Conservation (phyloP, 2,329 filamentous ascomycete species). For the Aschersonia sp. region DNA sequence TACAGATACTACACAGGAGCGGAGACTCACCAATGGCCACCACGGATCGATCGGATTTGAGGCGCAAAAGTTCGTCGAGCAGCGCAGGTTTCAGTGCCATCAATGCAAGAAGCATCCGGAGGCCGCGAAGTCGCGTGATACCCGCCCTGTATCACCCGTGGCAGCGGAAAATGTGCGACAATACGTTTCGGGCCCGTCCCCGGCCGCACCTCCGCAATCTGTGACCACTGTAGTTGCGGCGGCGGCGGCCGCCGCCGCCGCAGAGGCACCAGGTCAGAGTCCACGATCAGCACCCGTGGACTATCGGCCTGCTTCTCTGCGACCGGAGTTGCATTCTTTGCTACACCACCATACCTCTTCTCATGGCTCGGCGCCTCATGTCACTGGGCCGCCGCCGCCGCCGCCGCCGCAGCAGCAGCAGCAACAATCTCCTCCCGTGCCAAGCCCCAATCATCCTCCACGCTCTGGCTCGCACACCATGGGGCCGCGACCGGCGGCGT, state of each 20-base stretch:
- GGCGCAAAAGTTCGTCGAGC: conserved; percentile 42
- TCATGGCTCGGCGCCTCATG: background rate
- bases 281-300: conserved; percentile 10
- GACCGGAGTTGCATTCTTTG: conserved; percentile 7
- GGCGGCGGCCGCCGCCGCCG: conserved; percentile 4
- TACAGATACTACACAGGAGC: conserved; percentile 36
- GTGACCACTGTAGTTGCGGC: conserved; percentile 1
- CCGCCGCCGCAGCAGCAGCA: conserved; percentile 8
- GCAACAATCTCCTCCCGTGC: background rate
- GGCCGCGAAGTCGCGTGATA: conserved; percentile 19
- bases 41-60: conserved; percentile 36
- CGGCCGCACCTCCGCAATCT: conserved; percentile 2
- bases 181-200: conserved; percentile 5
- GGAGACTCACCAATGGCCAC: conserved; percentile 35
- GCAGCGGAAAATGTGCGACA: conserved; percentile 8
- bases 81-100: conserved; percentile 57
- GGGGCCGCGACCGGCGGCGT: conserved; percentile 12
- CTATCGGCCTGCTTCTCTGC: conserved; percentile 11
- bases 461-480: conserved; percentile 9
- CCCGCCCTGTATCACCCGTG: conserved; percentile 8
- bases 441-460: background rate
- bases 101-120: conserved; percentile 49
- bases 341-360: conserved; percentile 5
- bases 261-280: conserved; percentile 11
- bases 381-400: conserved; percentile 4